phyloP scores from a whole-genome alignment of 2,329 filamentous ascomycete genomes.

The Dothideomycetes sp. region DNA sequence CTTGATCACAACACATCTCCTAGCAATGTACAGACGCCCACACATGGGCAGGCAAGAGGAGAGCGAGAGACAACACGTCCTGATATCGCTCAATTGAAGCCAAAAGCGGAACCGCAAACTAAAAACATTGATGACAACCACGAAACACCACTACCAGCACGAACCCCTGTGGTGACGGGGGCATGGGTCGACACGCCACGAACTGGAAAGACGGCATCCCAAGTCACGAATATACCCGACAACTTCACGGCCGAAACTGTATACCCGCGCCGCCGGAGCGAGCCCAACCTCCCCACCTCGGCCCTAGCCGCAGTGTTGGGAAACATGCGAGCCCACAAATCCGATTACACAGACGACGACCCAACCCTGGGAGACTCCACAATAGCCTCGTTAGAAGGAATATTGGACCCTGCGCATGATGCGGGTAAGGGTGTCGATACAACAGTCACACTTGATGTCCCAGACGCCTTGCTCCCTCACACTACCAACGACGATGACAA shows the following conservation, averaged over 20 bases:
- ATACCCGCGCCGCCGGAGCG: background rate
- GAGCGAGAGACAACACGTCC: background rate
- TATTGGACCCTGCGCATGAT: constrained; percentile 22
- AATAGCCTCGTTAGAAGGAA: constrained; percentile 35
- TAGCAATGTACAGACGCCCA: too few species aligned
- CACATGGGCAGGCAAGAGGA: too few species aligned
- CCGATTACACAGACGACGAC: constrained; percentile 17
- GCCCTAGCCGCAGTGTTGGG: constrained; percentile 20
- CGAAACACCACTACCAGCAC: constrained; percentile 13
- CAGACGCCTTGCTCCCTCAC: constrained; percentile 1
- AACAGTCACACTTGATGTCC: constrained; percentile 13
- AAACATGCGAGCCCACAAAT: constrained; percentile 27
- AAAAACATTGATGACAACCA: background rate
- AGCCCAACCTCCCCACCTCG: constrained; percentile 8
- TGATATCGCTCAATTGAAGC: too few species aligned
- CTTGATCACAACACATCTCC: too few species aligned
- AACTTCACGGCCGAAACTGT: background rate
- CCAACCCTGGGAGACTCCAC: constrained; percentile 33
- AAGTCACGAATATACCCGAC: background rate
- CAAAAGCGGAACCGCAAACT: background rate
- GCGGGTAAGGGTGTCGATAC: too few species aligned
- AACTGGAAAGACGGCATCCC: constrained; percentile 2
- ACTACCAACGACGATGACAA: background rate
- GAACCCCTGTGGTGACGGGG: constrained; percentile 35
- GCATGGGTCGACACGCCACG: constrained; percentile 37